Conservation (phyloP, 23 red algal genomes). For the Agarophyton chilense region DNA sequence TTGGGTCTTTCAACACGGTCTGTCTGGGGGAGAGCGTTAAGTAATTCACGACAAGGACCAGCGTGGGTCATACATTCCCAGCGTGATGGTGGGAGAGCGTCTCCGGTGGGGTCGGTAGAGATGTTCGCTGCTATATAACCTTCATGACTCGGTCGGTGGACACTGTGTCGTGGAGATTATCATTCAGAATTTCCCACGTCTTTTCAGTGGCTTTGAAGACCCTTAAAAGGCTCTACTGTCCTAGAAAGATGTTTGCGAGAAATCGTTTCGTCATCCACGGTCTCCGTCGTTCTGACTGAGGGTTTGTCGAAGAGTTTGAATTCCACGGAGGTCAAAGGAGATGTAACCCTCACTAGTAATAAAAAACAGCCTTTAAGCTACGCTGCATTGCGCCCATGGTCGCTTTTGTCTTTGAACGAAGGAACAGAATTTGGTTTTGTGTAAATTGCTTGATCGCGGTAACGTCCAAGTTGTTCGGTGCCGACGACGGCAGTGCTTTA, state of each 20-base stretch:
- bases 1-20: too few relatives aligned
- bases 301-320: not conserved
- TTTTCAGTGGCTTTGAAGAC: not conserved
- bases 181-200: not conserved
- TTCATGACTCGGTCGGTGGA: not conserved
- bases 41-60: too few relatives aligned
- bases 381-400: not conserved
- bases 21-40: too few relatives aligned
- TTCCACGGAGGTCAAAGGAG: not conserved
- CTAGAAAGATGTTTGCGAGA: not conserved
- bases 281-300: not conserved
- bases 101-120: too few relatives aligned
- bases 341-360: not conserved
- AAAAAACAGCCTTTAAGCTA: not conserved
- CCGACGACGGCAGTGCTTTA: too few relatives aligned
- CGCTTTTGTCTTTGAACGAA: not conserved
- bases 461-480: too few relatives aligned
- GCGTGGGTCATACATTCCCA: too few relatives aligned
- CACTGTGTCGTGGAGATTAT: not conserved
- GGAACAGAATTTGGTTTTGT: too few relatives aligned
- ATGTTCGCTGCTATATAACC: too few relatives aligned
- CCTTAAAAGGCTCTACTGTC: not conserved
- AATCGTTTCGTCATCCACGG: not conserved
- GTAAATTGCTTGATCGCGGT: too few relatives aligned
- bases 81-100: too few relatives aligned